Conservation (phyloP, 176 grass and related monocot species). For the Avena sativa region DNA sequence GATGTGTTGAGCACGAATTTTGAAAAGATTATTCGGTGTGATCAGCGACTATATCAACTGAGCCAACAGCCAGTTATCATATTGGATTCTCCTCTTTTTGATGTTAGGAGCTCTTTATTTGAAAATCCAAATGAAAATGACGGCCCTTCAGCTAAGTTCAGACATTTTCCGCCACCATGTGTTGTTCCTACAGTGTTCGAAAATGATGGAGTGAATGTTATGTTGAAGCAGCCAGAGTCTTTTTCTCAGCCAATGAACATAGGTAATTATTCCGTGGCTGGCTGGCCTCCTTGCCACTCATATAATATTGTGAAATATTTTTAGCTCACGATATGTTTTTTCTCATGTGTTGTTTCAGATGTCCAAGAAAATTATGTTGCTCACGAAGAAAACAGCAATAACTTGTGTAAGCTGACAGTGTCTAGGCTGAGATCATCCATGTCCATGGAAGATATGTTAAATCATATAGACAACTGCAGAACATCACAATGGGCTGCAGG, state of each 20-base stretch:
- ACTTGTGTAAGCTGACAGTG: slow-evolving; percentile 41
- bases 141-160: slow-evolving; percentile 49
- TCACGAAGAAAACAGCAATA: slow-evolving; percentile 39
- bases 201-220: slow-evolving; percentile 47
- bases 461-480: slow-evolving; percentile 55
- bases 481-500: slow-evolving; percentile 40
- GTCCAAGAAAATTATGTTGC: neutral
- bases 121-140: slow-evolving; percentile 52
- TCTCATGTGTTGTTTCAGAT: slow-evolving; percentile 18
- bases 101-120: slow-evolving; percentile 57
- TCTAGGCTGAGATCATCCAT: slow-evolving; percentile 49
- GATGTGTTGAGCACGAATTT: slow-evolving; percentile 75
- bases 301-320: neutral
- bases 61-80: slow-evolving; percentile 58
- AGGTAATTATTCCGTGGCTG: slow-evolving; percentile 51
- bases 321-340: neutral
- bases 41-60: slow-evolving; percentile 61
- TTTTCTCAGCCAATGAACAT: slow-evolving; percentile 38
- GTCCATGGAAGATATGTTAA: slow-evolving; percentile 62
- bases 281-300: neutral
- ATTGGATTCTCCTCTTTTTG: slow-evolving; percentile 55
- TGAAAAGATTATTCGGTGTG: slow-evolving; percentile 85
- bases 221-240: slow-evolving; percentile 37
- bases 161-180: slow-evolving; percentile 38
- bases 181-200: slow-evolving; percentile 38